Base-by-base conservation (phyloP, 805 yeast genomes). In the Saturnispora sekii region DNA sequence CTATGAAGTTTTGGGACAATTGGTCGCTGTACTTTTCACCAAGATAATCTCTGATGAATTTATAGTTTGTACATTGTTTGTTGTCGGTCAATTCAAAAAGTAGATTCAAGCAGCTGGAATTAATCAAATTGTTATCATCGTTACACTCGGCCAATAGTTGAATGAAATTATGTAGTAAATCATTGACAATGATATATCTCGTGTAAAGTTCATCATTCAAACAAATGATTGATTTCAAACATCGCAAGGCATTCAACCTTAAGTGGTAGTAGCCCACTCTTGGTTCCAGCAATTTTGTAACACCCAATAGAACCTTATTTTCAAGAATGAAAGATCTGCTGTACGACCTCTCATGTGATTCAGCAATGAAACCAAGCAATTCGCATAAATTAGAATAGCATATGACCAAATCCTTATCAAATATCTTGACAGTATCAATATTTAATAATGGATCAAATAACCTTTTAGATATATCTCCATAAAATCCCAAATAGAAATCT, bases 31-130 rank as follows among this genome's bases (percentile, higher is more conserved):
- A 58, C 3, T 49, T 43, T 1, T 41, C 40, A n/a, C 46, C 52
- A 30, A 62, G 33, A 40, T 62, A 55, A 10, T 43, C 44, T 32
- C 51, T 47, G 28, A 62, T 30, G 0, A 53, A 32, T 35, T 51
- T 50, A 36, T 52, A 54, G 39, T 59, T 60, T 15, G 39, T 17
- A 7, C 48, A 44, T 4, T 42, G 38, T 10, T 50, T 40, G 41
- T 59, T 52, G 10, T 57, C 57, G 4, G 49, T 14, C 3, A 62
- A 41, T 9, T 54, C 28, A 31, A 51, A 49, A 35, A 62, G 40
- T 18, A 89, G 66, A 57, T 84, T 88, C 38, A 87, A 66, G 50
- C 90, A 74, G 5, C 89, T 74, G 0, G 96, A 87, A 55, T 78
- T 83, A 3, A 83, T 72, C 48, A 88, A 63, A 56, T 80, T 83